Conservation (phyloP, 306 rosid species). For the Fragaria nilgerrensis region DNA sequence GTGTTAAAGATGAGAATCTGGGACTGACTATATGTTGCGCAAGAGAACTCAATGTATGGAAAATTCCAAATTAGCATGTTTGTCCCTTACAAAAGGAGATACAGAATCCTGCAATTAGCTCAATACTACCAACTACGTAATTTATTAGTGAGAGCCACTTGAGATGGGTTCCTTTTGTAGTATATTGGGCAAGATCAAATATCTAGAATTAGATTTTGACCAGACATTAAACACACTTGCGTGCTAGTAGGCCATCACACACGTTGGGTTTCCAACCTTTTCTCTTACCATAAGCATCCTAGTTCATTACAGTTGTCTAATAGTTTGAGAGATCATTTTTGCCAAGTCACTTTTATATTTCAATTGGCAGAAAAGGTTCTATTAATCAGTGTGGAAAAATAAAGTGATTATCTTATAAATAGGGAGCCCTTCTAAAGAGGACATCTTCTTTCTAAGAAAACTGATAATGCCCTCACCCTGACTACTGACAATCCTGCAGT, state of each 20-base stretch:
- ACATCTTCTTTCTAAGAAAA: background rate
- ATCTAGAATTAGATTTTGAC: background rate
- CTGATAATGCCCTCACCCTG: background rate
- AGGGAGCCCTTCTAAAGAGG: background rate
- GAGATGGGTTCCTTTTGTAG: background rate
- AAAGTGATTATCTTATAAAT: background rate
- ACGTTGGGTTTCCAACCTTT: background rate
- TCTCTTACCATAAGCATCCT: background rate
- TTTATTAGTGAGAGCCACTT: background rate
- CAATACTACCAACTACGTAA: background rate
- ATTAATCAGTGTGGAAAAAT: background rate
- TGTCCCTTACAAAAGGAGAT: background rate
- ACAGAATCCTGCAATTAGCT: background rate
- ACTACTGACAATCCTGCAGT: background rate
- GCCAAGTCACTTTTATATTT: background rate
- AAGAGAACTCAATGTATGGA: background rate
- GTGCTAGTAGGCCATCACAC: background rate
- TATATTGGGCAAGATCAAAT: background rate
- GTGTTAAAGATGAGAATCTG: background rate
- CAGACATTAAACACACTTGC: background rate
- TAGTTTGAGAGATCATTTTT: background rate
- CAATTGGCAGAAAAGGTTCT: background rate
- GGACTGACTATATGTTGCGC: background rate
- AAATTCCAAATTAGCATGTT: background rate
- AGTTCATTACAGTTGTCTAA: background rate